phyloP scores from a whole-genome alignment of 306 rosid genomes.

The Corylus americana region DNA sequence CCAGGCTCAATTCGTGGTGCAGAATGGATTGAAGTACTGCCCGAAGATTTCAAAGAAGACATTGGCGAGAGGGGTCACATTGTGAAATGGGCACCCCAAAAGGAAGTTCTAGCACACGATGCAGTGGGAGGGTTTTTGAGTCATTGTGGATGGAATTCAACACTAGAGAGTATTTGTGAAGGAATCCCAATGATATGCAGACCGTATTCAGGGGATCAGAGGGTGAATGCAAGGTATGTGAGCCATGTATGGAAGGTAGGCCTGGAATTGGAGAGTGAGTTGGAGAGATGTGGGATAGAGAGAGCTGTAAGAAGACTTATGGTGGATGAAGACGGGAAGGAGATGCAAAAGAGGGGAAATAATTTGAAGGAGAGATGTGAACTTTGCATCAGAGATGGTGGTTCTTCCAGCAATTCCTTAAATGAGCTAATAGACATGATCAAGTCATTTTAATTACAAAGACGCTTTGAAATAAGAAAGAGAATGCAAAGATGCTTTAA shows the following conservation, averaged over 20 bases:
- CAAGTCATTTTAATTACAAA: background rate
- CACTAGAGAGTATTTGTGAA: too few relatives aligned
- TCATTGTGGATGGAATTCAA: too few relatives aligned
- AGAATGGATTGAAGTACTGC: too few relatives aligned
- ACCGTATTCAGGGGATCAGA: conserved; percentile 33
- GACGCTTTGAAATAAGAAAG: too few relatives aligned
- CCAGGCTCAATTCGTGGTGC: too few relatives aligned
- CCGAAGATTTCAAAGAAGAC: too few relatives aligned
- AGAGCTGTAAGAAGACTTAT: background rate
- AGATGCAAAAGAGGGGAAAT: background rate
- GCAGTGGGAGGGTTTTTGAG: too few relatives aligned
- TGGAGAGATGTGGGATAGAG: background rate
- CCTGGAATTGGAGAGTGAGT: background rate
- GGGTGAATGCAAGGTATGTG: conserved; percentile 37
- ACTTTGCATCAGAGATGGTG: background rate
- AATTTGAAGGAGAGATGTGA: background rate
- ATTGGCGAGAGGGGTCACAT: too few relatives aligned
- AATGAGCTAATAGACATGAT: background rate
- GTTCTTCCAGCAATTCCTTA: conserved; percentile 4
- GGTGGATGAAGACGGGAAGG: conserved; percentile 7
- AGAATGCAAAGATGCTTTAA: too few relatives aligned
- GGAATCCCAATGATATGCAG: too few relatives aligned
- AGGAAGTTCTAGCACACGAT: too few relatives aligned
- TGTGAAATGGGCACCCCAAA: too few relatives aligned
- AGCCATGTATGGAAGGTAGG: conserved; percentile 46